phyloP scores from a whole-genome alignment of 768 basidiomycete genomes.

The Saitozyma podzolica region DNA sequence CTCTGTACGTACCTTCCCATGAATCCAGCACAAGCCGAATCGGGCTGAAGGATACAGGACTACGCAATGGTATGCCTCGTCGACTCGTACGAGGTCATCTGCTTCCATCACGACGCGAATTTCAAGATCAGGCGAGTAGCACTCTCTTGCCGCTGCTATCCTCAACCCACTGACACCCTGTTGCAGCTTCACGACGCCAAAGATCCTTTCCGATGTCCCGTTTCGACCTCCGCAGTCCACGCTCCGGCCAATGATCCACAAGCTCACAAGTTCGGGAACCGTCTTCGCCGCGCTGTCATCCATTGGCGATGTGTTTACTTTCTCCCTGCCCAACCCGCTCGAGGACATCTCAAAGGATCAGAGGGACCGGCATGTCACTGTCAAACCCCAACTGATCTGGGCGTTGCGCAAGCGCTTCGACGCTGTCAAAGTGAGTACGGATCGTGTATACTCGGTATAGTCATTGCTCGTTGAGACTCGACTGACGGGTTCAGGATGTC shows the following conservation, averaged over 20 bases:
- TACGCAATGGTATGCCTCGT: slow-evolving; percentile 78
- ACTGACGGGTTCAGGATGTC: slow-evolving; percentile 63
- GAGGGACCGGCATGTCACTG: slow-evolving; percentile 49
- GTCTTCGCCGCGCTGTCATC: slow-evolving; percentile 78
- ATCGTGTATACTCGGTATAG: not conserved
- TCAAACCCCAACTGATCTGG: slow-evolving; percentile 89
- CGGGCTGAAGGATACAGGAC: slow-evolving; percentile 59
- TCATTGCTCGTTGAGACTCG: slow-evolving; percentile 1
- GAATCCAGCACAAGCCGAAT: not conserved
- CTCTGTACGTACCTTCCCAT: slow-evolving; percentile 59
- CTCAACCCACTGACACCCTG: not conserved
- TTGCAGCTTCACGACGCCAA: slow-evolving; percentile 69
- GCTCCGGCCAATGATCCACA: slow-evolving; percentile 69
- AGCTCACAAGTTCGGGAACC: slow-evolving; percentile 76
- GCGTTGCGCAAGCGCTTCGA: slow-evolving; percentile 81
- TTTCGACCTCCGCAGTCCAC: slow-evolving; percentile 80
- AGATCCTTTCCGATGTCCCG: slow-evolving; percentile 74
- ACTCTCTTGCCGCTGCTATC: not conserved
- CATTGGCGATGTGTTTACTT: slow-evolving; percentile 90
- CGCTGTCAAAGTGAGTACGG: slow-evolving; percentile 64
- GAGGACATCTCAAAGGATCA: slow-evolving; percentile 51
- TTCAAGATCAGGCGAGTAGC: slow-evolving; percentile 69
- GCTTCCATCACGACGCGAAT: slow-evolving; percentile 72
- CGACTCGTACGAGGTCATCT: slow-evolving; percentile 75
- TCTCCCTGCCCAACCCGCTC: slow-evolving; percentile 57